Evolutionary conservation across 2,329 filamentous ascomycete genomes (phyloP).

Genomic region (Colletotrichum tropicale): DNA sequence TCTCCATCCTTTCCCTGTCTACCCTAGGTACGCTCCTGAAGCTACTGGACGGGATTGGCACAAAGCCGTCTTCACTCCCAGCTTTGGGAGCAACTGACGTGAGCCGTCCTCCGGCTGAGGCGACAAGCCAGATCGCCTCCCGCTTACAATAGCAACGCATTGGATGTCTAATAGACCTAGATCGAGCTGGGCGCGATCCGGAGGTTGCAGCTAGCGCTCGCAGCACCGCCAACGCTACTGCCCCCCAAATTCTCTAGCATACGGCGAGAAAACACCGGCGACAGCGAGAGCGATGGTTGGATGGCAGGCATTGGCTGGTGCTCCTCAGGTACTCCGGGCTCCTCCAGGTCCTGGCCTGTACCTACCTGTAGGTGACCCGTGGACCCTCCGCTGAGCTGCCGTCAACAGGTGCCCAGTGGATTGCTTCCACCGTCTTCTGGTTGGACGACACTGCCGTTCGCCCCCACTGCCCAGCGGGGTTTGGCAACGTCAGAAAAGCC

Average conservation of each 20-base stretch:
- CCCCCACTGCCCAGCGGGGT: neutral
- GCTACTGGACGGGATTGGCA: neutral
- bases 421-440: neutral
- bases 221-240: neutral
- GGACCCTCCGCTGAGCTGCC: constrained; percentile 6
- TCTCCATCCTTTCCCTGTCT: neutral
- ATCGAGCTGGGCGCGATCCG: neutral
- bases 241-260: neutral
- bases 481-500: constrained; percentile 3
- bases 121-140: neutral
- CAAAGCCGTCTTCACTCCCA: neutral
- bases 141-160: neutral
- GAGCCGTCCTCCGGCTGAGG: neutral
- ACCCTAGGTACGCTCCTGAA: neutral
- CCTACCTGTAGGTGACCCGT: neutral
- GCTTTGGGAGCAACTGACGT: neutral
- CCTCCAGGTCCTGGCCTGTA: neutral
- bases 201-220: neutral
- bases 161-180: neutral
- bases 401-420: constrained; percentile 12
- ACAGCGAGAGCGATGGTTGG: neutral
- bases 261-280: neutral
- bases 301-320: neutral
- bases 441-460: neutral
- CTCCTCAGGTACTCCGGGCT: neutral